phyloP scores from a whole-genome alignment of 2,329 filamentous ascomycete genomes.

The Coleophoma eucalyptorum region DNA sequence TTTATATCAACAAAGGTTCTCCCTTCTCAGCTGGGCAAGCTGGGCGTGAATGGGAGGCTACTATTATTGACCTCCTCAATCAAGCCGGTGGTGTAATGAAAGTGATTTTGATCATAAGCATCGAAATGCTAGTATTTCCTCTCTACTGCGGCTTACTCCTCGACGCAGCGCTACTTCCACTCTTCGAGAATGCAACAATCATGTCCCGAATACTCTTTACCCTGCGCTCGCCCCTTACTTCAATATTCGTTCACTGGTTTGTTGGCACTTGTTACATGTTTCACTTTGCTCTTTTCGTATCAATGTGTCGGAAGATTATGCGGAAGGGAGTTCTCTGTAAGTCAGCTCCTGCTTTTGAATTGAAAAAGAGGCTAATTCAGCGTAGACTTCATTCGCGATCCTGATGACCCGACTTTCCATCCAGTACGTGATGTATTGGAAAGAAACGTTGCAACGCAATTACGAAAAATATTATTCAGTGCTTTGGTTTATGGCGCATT shows the following conservation, averaged over 20 bases:
- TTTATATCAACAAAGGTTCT: constrained; percentile 74
- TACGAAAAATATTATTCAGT: constrained; percentile 94
- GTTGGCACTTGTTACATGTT: constrained; percentile 99
- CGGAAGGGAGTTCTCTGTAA: constrained; percentile 87
- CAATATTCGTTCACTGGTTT: constrained; percentile 97
- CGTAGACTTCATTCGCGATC: constrained; percentile 90
- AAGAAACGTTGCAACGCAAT: constrained; percentile 84
- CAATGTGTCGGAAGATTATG: constrained; percentile 98
- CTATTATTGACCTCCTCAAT: constrained; percentile 76
- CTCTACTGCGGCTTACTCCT: constrained; percentile 92
- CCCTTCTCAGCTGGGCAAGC: constrained; percentile 58
- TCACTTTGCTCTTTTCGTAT: constrained; percentile 96
- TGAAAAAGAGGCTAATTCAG: no score
- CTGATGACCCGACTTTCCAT: constrained; percentile 97
- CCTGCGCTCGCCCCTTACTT: constrained; percentile 75
- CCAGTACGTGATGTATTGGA: constrained; percentile 95
- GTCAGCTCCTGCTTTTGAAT: constrained; percentile 27
- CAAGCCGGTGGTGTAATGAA: constrained; percentile 98
- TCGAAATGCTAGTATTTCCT: constrained; percentile 97
- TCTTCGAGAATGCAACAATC: constrained; percentile 80
- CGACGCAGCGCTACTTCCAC: constrained; percentile 80
- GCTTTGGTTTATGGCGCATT: constrained; percentile 92
- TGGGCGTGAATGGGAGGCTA: constrained; percentile 66
- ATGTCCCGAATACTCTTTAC: constrained; percentile 77
- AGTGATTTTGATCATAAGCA: constrained; percentile 96